These are phyloP conservation scores for Chytriomyces sp. DNA, from an alignment of 192 early-diverging fungal genomes.

Conservation along the genomic window DNA sequence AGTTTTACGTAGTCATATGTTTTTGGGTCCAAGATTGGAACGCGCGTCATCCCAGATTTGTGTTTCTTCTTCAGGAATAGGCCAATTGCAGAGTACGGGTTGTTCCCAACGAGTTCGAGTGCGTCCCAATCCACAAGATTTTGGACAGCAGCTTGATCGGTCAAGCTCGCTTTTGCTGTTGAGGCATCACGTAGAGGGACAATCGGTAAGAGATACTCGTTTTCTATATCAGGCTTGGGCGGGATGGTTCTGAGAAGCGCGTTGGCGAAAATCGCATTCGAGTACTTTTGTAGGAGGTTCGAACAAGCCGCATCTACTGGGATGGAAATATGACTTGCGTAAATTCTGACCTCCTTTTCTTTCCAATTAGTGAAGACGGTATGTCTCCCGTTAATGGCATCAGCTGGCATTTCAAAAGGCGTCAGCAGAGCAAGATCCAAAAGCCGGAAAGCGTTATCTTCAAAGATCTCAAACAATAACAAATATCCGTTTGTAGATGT, in stretches of 20 bases:
- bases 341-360: neutral
- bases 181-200: neutral
- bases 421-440: slow-evolving; percentile 16
- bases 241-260: neutral
- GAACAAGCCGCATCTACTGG: neutral
- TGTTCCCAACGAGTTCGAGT: neutral
- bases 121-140: slow-evolving; percentile 6
- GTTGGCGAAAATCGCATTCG: slow-evolving; percentile 5
- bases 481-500: neutral
- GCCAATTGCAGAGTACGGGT: neutral
- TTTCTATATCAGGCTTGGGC: neutral
- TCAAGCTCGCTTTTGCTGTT: neutral
- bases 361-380: neutral
- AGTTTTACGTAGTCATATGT: neutral
- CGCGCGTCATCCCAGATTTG: neutral
- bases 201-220: slow-evolving; percentile 6
- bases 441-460: neutral
- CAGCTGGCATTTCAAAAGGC: neutral
- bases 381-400: neutral
- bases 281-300: slow-evolving; percentile 8
- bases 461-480: slow-evolving; percentile 4
- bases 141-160: neutral
- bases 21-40: neutral
- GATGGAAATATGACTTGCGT: neutral
- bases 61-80: neutral